Evolutionary conservation across 2,329 filamentous ascomycete genomes (phyloP), one percentile per base, ranked within the genome.

Genomic region (Talaromyces sp.): DNA sequence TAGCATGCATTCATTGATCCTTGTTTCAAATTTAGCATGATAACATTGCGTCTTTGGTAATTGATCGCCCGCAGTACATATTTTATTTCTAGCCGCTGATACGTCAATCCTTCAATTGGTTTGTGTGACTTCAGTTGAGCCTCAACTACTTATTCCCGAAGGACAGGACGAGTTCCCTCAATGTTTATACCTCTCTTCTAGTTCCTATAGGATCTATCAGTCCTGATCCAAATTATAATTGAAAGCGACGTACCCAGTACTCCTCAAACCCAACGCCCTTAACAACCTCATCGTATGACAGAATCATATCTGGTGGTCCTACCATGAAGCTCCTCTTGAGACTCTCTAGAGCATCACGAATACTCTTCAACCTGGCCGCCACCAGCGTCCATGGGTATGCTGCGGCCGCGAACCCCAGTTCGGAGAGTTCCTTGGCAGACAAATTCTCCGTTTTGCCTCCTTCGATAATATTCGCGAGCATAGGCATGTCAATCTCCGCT

Each of bases 251-350:
- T 65, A 75, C 74, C 73, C 75, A 81, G 64, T 81, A 81, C 35
- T 80, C 76, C 54, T 78, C 77, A 62, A 83, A 83, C 0, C 81
- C 81, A 22, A 83, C 80, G 0, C 79, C 79, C 11, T 80, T 76
- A 43, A 79, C 82, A 0, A 83, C 80, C 56, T 84, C 79, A 0
- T 70, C 70, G 62, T 81, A 82, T 0, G 75, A 75, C 33, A 83
- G 66, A 49, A 83, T 79, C 68, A 75, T 77, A 1, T 80, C 78
- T 1, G 81, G 81, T 2, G 74, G 73, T 0, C 80, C 81, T 6
- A 75, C 72, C 0, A 73, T 75, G 69, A 83, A 73, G n/a, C 75
- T 79, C 24, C 71, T 72, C 69, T 83, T 83, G 39, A 83, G 54
- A 0, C 68, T 70, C 54, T 76, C 73, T 64, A 76, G 62, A 8